Evolutionary conservation across 1,284 basidiomycete genomes (phyloP), one percentile per base, ranked within the genome.

Genomic region (Flammula alnicola): DNA sequence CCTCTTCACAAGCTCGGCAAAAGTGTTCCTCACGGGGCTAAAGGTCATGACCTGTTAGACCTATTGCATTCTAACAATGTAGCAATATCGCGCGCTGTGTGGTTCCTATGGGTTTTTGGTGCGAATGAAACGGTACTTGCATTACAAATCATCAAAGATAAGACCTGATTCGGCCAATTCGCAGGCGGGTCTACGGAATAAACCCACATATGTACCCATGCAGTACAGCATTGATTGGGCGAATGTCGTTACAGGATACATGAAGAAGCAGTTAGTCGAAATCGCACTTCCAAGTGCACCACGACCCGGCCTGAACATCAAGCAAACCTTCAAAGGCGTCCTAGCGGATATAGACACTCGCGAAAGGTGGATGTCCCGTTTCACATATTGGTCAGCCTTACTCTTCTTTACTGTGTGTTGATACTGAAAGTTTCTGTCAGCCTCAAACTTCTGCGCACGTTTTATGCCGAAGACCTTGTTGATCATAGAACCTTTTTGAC

Each of bases 91-190:
- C 78, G 97, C 20, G 97, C 97, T 0, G 80, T 97, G 3, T 99
- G 97, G 97, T 95, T 97, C 66, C 81, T 98, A 23, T 82, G 95
- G 10, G 91, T 95, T 1, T 84, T 96, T 46, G 97, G 96, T n/a
- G 92, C 91, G 1, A 95, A 94, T 60, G 96, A 99, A 68, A 94
- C 94, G 32, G 89, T 93, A 62, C 54, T 79, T 55, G 31, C 27
- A 27, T 7, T 7, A 35, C 9, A 2, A 44, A 11, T 33, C n/a
- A 33, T 14, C n/a, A n/a, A n/a, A n/a, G n/a, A n/a, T n/a, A n/a
- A n/a, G n/a, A n/a, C n/a, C n/a, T n/a, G n/a, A n/a, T n/a, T 46
- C n/a, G 39, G 30, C 12, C 38, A 38, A 14, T 41, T 16, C 35
- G 5, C 52, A 90, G 80, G 83, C 88, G 40, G 83, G 86, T n/a